Evolutionary conservation across 495 filamentous ascomycete genomes (phyloP), one percentile per base, ranked within the genome.

Genomic region (Neurospora sp.): DNA sequence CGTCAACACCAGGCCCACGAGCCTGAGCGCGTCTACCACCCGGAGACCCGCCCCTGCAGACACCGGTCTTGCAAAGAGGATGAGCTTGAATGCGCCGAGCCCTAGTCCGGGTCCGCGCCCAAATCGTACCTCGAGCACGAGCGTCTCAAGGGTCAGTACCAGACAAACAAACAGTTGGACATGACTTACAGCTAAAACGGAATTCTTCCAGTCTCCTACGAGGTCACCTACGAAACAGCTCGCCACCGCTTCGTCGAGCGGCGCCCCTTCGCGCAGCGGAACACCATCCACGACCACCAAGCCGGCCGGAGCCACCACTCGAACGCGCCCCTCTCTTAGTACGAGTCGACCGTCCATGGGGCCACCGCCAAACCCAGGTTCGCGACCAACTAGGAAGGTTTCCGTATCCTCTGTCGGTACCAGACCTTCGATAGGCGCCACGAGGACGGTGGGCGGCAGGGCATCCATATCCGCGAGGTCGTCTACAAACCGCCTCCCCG

Each of bases 191-290:
- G n/a, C 39, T 65, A 61, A 22, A 22, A 44, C 37, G 14, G 37
- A 18, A 48, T 40, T 7, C 72, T 14, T 40, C 6, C 37, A 93
- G 91, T 93, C 92, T 39, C 92, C 93, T 6, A 90, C 88, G 0
- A 93, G 92, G 77, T 93, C 91, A 5, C 92, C 93, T 9, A 93
- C 92, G 10, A 95, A 96, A 78, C 91, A 93, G 74, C 81, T 93
- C 10, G 83, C 75, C 9, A 87, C 87, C 40, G 84, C 87, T 3
- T 77, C 85, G 3, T 83, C 89, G 18, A 90, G 90, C 40, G 83
- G 85, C 22, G 80, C 84, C 4, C 83, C 85, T 35, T 90, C 91
- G 7, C 87, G 91, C 72, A 91, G 88, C 44, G 86, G 84, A 42
- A 87, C 90, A 1, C 88, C 89, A 4, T 84, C 85, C 9, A 88